Evolutionary conservation across 1,139 yeast genomes (phyloP).

Genomic region (Candida sojae): DNA sequence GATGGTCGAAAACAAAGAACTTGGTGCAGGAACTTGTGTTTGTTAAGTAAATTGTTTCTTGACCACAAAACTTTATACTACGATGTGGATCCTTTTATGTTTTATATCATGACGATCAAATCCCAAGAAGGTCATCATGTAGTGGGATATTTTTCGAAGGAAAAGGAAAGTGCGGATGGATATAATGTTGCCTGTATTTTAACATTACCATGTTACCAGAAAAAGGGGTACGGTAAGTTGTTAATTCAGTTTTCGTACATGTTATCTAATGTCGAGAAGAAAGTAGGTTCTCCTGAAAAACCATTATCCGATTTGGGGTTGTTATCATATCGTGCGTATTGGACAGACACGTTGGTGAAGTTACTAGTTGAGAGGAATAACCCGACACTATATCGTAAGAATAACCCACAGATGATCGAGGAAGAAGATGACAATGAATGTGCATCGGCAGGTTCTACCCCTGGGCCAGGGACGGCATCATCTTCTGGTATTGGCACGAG

Average conservation of each 20-base stretch:
- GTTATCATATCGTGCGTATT: constrained; percentile 88
- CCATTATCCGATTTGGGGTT: constrained; percentile 95
- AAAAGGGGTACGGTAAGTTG: constrained; percentile 90
- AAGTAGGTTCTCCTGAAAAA: constrained; percentile 95
- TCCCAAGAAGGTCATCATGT: constrained; percentile 91
- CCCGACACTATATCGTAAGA: constrained; percentile 40
- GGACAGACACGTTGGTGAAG: constrained; percentile 89
- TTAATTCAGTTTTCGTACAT: constrained; percentile 92
- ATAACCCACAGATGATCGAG: constrained; percentile 28
- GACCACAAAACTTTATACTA: constrained; percentile 95
- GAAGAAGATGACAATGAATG: constrained; percentile 30
- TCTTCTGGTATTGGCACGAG: constrained; percentile 15
- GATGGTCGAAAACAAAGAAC: constrained; percentile 95
- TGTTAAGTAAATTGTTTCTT: constrained; percentile 81
- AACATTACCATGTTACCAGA: constrained; percentile 93
- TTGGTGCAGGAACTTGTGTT: constrained; percentile 94
- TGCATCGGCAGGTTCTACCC: constrained; percentile 25
- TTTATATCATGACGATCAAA: constrained; percentile 90
- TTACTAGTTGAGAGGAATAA: constrained; percentile 64
- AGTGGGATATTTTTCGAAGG: constrained; percentile 95
- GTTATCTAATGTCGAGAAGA: constrained; percentile 81
- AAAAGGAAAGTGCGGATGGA: constrained; percentile 93
- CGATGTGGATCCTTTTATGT: constrained; percentile 95
- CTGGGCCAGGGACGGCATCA: constrained; percentile 4
- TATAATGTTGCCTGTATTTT: constrained; percentile 96